phyloP scores from a whole-genome alignment of 202 grass and related monocot species.

The Panicum virgatum region DNA sequence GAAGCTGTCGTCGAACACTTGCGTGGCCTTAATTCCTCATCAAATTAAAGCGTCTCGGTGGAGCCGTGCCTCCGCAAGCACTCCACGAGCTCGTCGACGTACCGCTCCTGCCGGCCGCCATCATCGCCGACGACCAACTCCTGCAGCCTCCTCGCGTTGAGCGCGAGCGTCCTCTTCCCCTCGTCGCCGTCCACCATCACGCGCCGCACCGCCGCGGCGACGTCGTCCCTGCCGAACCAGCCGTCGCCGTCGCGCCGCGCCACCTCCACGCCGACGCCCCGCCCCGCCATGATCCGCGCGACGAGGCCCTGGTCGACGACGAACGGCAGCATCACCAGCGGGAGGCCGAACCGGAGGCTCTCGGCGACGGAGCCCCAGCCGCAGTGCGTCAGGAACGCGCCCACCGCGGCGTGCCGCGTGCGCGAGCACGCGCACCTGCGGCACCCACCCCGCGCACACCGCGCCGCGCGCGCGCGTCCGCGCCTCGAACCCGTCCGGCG shows the following conservation, averaged over 20 bases:
- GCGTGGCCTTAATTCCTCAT: too few relatives aligned
- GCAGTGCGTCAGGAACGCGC: too few relatives aligned
- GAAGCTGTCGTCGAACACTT: too few relatives aligned
- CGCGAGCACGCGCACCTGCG: too few relatives aligned
- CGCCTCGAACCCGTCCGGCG: too few relatives aligned
- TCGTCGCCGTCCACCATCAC: not conserved
- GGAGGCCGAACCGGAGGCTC: too few relatives aligned
- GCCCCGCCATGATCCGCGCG: not conserved
- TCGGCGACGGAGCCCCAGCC: too few relatives aligned
- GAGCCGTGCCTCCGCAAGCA: not conserved
- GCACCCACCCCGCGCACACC: too few relatives aligned
- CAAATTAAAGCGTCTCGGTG: too few relatives aligned
- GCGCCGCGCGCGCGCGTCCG: too few relatives aligned
- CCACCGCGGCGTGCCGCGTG: too few relatives aligned
- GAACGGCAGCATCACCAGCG: too few relatives aligned
- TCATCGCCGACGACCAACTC: not conserved
- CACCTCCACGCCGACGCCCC: not conserved
- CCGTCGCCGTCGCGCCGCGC: not conserved
- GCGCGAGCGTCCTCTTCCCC: not conserved
- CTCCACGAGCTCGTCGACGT: not conserved
- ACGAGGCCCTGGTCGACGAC: not conserved
- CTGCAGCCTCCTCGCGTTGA: not conserved
- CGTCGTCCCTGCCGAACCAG: not conserved
- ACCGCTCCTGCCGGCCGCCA: not conserved
- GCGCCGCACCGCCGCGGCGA: not conserved